These are phyloP conservation scores for Exserohilum turcica DNA, from an alignment of 2,329 filamentous ascomycete genomes.

Conservation along the genomic window DNA sequence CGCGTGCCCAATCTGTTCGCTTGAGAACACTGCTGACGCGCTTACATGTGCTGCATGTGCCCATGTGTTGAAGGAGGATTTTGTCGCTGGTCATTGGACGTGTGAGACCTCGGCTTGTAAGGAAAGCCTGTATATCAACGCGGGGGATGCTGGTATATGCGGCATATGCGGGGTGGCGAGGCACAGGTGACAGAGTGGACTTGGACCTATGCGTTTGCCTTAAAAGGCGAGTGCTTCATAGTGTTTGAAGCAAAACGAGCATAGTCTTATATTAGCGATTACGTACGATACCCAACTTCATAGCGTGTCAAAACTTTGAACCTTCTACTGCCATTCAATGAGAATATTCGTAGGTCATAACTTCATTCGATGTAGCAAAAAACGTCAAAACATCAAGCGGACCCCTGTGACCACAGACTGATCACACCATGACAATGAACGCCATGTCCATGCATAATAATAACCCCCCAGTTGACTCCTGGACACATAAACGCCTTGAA, in stretches of 20 bases:
- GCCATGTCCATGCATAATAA: conserved; percentile 30
- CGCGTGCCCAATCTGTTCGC: conserved; percentile 69
- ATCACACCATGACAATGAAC: conserved; percentile 4
- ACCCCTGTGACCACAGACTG: background rate
- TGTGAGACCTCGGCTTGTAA: conserved; percentile 64
- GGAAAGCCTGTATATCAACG: conserved; percentile 67
- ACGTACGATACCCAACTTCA: background rate
- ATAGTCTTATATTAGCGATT: background rate
- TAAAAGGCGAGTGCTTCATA: background rate
- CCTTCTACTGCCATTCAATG: background rate
- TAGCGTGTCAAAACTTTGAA: background rate
- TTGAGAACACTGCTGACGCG: conserved; percentile 60
- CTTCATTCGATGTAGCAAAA: conserved; percentile 8
- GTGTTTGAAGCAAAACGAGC: background rate
- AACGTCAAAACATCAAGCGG: background rate
- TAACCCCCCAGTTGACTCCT: conserved; percentile 42
- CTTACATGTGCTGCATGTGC: conserved; percentile 71
- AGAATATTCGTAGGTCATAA: conserved; percentile 1
- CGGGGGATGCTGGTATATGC: conserved; percentile 71
- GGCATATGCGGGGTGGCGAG: conserved; percentile 64
- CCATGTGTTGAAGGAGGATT: conserved; percentile 66
- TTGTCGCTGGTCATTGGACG: conserved; percentile 65
- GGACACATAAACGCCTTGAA: background rate
- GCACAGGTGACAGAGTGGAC: background rate
- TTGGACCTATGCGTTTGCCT: no score